Conservation (phyloP, 352 stramenopile species). For the Saprolegnia diclina region DNA sequence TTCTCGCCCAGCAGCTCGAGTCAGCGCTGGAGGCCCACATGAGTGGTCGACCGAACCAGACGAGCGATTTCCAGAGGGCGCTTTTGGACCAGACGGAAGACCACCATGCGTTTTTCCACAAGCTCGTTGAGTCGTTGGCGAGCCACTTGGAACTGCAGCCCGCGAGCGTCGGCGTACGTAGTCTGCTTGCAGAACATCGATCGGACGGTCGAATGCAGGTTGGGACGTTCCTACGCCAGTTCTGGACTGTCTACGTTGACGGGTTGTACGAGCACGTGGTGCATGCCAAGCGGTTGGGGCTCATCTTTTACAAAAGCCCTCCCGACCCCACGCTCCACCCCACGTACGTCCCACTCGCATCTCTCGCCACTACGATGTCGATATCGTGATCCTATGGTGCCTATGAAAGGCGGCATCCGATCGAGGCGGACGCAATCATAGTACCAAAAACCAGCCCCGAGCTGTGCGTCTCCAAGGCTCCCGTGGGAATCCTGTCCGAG, state of each 20-base stretch:
- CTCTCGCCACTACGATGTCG: neutral
- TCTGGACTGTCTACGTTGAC: conserved; percentile 18
- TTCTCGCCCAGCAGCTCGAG: neutral
- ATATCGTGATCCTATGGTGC: neutral
- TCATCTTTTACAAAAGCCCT: neutral
- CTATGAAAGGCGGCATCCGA: neutral
- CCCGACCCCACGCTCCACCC: no score
- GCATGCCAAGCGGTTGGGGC: neutral
- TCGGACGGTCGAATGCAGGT: neutral
- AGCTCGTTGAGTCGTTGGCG: conserved; percentile 1
- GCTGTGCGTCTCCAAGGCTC: neutral
- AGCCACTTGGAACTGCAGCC: conserved; percentile 9
- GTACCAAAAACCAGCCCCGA: neutral
- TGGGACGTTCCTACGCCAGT: neutral
- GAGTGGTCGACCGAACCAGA: neutral
- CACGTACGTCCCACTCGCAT: no score
- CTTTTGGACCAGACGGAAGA: neutral
- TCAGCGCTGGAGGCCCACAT: neutral
- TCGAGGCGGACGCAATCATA: neutral
- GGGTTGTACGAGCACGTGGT: conserved; percentile 11
- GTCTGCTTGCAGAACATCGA: neutral
- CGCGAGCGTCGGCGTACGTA: neutral
- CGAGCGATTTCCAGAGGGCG: neutral
- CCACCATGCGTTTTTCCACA: conserved; percentile 9
- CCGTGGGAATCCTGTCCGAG: neutral